Percentiles rank a stretch among this genome's conserved stretches.
Evolutionary conservation across 2,329 filamentous ascomycete species (phyloP).

Genomic region (Pseudocercospora musae): DNA sequence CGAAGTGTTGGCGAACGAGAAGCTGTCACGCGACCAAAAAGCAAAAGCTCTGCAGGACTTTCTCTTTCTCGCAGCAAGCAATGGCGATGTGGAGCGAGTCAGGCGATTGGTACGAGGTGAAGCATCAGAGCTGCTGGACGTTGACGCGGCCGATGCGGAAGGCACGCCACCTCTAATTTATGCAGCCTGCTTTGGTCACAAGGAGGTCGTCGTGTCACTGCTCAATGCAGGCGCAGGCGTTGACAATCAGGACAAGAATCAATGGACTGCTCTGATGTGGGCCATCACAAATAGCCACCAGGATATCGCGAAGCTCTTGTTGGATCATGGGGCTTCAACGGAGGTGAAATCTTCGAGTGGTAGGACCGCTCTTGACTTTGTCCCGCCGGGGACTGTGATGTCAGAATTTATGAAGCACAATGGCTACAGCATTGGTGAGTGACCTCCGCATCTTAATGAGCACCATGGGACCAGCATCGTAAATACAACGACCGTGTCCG

Average conservation of each 20-base stretch:
- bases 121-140: constrained; percentile 72
- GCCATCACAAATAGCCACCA: constrained; percentile 99
- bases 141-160: constrained; percentile 87
- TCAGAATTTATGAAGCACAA: constrained; percentile 93
- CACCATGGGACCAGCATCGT: no score
- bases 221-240: constrained; percentile 84
- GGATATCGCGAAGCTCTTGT: constrained; percentile 83
- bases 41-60: constrained; percentile 77
- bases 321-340: constrained; percentile 92
- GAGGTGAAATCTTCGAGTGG: constrained; percentile 94
- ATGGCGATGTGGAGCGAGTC: constrained; percentile 84
- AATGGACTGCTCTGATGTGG: constrained; percentile 99
- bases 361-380: constrained; percentile 91
- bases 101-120: constrained; percentile 70
- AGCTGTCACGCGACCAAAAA: constrained; percentile 74
- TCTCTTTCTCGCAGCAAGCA: constrained; percentile 92
- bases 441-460: not conserved
- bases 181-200: constrained; percentile 96
- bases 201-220: constrained; percentile 78
- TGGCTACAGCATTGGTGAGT: constrained; percentile 71
- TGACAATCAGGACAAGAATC: constrained; percentile 90
- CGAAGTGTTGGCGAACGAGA: constrained; percentile 70
- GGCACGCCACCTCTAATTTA: constrained; percentile 96
- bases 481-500: no score
- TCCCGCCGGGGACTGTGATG: constrained; percentile 92